These are phyloP conservation scores for Puccinia polysora DNA, from an alignment of 1,284 basidiomycete genomes.

Conservation along the genomic window DNA sequence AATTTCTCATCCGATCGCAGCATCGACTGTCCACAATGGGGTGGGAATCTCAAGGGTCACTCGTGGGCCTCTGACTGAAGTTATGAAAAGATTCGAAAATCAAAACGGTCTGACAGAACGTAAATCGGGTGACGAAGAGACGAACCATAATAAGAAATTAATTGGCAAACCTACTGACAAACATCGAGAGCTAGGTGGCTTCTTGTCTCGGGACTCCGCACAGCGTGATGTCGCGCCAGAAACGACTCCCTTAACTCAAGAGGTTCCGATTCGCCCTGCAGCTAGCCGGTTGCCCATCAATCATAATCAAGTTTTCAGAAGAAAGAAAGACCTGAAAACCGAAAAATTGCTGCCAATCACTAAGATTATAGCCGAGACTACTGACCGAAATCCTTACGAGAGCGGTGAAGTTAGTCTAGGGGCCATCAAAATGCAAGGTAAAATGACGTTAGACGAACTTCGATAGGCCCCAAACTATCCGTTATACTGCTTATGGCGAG, in stretches of 20 bases:
- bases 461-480: background rate
- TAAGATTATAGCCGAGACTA: background rate
- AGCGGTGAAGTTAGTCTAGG: constrained; percentile 30
- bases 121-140: background rate
- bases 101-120: background rate
- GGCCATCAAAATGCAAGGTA: constrained; percentile 39
- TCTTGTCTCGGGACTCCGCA: no score
- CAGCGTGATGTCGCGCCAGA: background rate
- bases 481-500: no score
- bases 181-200: no score
- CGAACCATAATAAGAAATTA: no score
- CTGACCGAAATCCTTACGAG: background rate
- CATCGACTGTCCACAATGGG: constrained; percentile 11
- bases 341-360: background rate
- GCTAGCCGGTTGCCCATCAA: background rate
- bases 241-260: background rate
- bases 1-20: background rate
- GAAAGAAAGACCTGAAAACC: constrained; percentile 3
- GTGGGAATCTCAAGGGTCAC: constrained; percentile 21
- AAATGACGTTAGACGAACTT: constrained; percentile 37
- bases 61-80: constrained; percentile 22
- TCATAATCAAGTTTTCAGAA: background rate
- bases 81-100: constrained; percentile 1
- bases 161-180: no score
- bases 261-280: background rate